Conservation (phyloP, 257 asterid species). For the Solanum pimpinellifolium region DNA sequence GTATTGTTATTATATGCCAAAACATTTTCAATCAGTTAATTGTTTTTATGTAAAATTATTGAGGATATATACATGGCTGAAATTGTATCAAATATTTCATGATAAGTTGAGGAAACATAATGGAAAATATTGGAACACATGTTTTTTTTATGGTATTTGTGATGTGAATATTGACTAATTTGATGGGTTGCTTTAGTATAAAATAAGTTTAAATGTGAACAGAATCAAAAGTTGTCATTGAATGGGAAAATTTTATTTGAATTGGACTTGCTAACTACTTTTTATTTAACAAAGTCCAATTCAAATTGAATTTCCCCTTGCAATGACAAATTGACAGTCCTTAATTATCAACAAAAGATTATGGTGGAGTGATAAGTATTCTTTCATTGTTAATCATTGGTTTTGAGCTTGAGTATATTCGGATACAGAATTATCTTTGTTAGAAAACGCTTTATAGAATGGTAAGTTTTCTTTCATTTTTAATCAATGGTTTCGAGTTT, state of each 20-base stretch:
- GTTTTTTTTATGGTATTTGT: background rate
- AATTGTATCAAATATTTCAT: background rate
- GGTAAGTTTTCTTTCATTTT: too few species aligned
- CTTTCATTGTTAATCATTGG: too few species aligned
- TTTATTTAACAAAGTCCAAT: background rate
- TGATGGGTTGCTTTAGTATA: background rate
- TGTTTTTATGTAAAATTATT: background rate
- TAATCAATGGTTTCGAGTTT: too few species aligned
- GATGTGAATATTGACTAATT: background rate
- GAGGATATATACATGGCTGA: background rate
- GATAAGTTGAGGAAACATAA: background rate
- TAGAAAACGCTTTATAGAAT: too few species aligned
- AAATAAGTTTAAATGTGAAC: background rate
- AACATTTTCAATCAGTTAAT: background rate
- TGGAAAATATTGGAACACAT: background rate
- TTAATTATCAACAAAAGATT: too few species aligned
- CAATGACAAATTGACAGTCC: background rate
- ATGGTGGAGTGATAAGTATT: fast-evolving
- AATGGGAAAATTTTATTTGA: background rate
- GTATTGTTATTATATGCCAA: background rate
- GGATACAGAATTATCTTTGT: fast-evolving
- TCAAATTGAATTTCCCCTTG: background rate
- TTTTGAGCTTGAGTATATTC: fast-evolving
- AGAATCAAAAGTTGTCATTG: background rate
- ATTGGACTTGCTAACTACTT: background rate